Base-by-base conservation (phyloP, 2,329 filamentous ascomycete species). In the Fusarium incarnatum region DNA sequence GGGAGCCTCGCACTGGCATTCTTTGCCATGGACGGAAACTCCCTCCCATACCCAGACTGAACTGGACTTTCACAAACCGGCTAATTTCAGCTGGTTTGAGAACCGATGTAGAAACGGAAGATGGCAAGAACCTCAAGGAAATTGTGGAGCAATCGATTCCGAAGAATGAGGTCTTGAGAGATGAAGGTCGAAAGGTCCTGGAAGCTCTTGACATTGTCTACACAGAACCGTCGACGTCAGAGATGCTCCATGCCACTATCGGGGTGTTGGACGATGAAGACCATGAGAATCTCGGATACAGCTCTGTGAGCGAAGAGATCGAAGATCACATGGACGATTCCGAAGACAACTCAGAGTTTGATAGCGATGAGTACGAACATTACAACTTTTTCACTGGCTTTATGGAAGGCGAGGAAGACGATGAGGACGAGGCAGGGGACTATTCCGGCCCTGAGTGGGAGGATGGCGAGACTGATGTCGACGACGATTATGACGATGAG, bases 11-110 rank as follows among this genome's bases (percentile, higher is more conserved):
- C 40, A 44, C 50, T n/a, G 64, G 40, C 20, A 45, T 53, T 52
- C 42, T 45, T 48, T 52, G 32, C 22, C 54, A 42, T 63, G 49
- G 56, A 41, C 32, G 42, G 23, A 40, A 42, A 53, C n/a, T 25
- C 28, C 23, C n/a, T 41, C 61, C 42, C n/a, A 40, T 54, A 13
- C 70, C 73, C 15, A 63, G 63, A 40, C n/a, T 76, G 46, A 74
- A 76, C 59, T 76, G 74, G 74, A 74, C 65, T 32, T 72, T 74
- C 45, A 69, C 70, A 20, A 67, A 65, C 20, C 72, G 70, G 3
- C 46, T 76, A 22, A 66, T 76, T 20, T 60, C 47, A 20, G 74
- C 72, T 20, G 74, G 74, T 8, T 49, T 76, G 30, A 64, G 73
- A 49, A 75, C 72, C n/a, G 74, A 76, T 37, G 65, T 76, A 12